Conservation (phyloP, 306 rosid genomes). For the Vicia faba region DNA sequence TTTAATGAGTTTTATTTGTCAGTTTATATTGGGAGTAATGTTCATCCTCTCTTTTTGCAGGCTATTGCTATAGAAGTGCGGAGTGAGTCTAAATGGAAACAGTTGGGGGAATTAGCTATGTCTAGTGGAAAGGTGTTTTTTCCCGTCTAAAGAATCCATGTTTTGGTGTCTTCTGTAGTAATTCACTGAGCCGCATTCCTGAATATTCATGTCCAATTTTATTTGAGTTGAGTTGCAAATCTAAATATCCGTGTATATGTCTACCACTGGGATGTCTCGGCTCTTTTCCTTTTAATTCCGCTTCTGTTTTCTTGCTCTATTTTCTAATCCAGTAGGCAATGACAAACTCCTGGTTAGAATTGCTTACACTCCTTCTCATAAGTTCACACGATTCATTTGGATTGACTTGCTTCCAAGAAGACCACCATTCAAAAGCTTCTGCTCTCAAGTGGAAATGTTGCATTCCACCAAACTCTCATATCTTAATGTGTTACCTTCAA, state of each 20-base stretch:
- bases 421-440: neutral
- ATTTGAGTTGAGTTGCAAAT: conserved; percentile 4
- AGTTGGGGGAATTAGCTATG: conserved; percentile 98
- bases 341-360: neutral
- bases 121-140: conserved; percentile 80
- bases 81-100: conserved; percentile 97
- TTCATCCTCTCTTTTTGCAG: conserved; percentile 46
- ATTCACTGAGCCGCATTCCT: conserved; percentile 5
- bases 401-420: neutral
- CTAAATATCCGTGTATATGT: neutral
- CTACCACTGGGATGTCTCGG: neutral
- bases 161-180: conserved; percentile 30
- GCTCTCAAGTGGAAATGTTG: conserved; percentile 1
- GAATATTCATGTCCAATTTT: conserved; percentile 16
- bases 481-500: neutral
- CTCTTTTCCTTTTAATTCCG: neutral
- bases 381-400: neutral
- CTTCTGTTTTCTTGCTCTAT: neutral
- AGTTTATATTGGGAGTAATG: conserved; percentile 28
- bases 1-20: conserved; percentile 14
- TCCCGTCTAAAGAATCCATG: conserved; percentile 2
- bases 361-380: neutral
- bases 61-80: conserved; percentile 84
- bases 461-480: neutral
- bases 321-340: neutral